Percentiles rank a stretch among this genome's conserved stretches.
phyloP scores from a whole-genome alignment of 129 eudicot genomes.

The Erigeron canadensis region DNA sequence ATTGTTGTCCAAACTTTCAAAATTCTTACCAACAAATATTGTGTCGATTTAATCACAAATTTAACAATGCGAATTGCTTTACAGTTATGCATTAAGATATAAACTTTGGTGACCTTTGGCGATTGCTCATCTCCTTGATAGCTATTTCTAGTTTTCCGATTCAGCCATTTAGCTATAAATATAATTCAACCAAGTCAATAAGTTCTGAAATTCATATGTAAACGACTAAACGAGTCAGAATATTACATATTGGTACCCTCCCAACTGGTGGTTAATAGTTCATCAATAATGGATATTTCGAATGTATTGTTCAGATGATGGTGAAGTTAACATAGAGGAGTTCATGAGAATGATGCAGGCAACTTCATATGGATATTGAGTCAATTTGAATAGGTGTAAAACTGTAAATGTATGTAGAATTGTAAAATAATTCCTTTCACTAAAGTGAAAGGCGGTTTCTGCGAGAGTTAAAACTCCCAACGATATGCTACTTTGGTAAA shows the following conservation, averaged over 20 bases:
- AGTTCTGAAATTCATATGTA: too few species aligned
- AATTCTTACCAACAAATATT: too few species aligned
- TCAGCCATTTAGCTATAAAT: too few species aligned
- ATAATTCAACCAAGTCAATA: too few species aligned
- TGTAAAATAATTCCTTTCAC: conserved; percentile 8
- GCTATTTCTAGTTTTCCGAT: too few species aligned
- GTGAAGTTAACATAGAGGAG: conserved; percentile 70
- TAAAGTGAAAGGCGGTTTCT: neutral
- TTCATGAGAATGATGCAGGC: conserved; percentile 86
- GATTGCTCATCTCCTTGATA: too few species aligned
- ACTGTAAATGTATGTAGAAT: neutral
- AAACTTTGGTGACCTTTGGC: too few species aligned
- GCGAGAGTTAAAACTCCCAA: neutral
- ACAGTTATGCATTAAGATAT: too few species aligned
- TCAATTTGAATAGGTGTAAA: neutral
- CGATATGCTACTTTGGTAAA: neutral
- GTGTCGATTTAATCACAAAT: too few species aligned
- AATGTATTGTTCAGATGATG: conserved; percentile 56
- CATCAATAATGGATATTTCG: neutral
- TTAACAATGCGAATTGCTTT: too few species aligned
- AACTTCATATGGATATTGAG: conserved; percentile 59
- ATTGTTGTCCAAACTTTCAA: neutral
- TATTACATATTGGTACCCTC: neutral
- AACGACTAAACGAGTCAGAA: too few species aligned
- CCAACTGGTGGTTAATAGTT: neutral